phyloP scores from a whole-genome alignment of 1,139 yeast genomes.

The Lodderomyces oxycetoniae region DNA sequence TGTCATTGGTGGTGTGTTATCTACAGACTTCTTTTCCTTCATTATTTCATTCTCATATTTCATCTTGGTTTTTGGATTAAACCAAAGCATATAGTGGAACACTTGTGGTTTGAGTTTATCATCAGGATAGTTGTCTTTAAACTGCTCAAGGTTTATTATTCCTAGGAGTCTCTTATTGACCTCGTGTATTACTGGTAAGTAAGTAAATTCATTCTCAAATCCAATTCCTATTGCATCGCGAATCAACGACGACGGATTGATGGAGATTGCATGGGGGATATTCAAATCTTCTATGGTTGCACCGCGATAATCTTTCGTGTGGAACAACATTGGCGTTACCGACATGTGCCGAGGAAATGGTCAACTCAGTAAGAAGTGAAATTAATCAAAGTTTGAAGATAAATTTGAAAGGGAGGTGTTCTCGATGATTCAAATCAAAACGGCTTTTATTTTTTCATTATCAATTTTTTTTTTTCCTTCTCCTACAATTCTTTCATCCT shows the following conservation, averaged over 20 bases:
- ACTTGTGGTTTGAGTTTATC: slow-evolving; percentile 24
- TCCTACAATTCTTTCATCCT: neutral
- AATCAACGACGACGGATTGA: slow-evolving; percentile 49
- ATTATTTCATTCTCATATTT: slow-evolving; percentile 22
- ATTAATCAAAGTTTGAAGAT: no score
- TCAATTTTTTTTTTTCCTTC: neutral
- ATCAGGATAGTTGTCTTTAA: slow-evolving; percentile 22
- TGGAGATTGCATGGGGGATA: slow-evolving; percentile 56
- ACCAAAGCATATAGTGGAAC: slow-evolving; percentile 42
- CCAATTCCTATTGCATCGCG: slow-evolving; percentile 46
- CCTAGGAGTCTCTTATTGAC: slow-evolving; percentile 49
- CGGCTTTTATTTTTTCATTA: neutral
- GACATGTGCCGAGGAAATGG: no score
- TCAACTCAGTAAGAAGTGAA: neutral
- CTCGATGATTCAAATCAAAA: neutral
- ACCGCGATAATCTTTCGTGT: slow-evolving; percentile 40
- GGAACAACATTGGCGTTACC: slow-evolving; percentile 18
- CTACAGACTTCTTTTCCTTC: slow-evolving; percentile 7
- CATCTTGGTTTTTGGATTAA: slow-evolving; percentile 34
- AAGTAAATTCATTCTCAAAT: slow-evolving; percentile 54
- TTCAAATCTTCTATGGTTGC: slow-evolving; percentile 62
- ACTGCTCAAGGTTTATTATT: slow-evolving; percentile 49
- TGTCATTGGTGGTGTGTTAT: slow-evolving; percentile 19
- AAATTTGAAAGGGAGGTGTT: neutral
- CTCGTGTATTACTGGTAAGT: slow-evolving; percentile 54